A percentile compares a stretch with the other conserved stretches of the same genome.
Evolutionary conservation across 257 asterid genomes (phyloP).

Genomic region (Fraxinus cuspidata): DNA sequence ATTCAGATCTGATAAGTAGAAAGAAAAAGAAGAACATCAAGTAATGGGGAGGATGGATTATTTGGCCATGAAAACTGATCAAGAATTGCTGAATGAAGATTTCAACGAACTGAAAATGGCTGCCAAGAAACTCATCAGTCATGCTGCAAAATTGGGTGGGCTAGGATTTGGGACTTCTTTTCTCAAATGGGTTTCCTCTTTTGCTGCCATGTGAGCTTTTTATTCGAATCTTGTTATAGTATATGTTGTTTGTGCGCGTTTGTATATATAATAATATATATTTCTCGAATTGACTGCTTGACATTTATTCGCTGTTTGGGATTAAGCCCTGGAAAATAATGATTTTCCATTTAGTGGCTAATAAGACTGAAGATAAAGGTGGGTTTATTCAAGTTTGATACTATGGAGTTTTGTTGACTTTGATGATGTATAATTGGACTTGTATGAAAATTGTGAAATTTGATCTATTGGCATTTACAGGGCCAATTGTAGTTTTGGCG

Average conservation of each 20-base stretch:
- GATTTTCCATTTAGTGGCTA: too few relatives aligned
- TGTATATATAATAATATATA: too few relatives aligned
- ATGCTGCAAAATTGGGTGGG: conserved; percentile 59
- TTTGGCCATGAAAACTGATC: conserved; percentile 58
- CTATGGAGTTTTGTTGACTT: too few relatives aligned
- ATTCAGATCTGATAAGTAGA: not conserved
- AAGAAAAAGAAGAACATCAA: not conserved
- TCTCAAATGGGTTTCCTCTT: conserved; percentile 84
- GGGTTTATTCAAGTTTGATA: too few relatives aligned
- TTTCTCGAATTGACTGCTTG: not conserved
- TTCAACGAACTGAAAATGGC: conserved; percentile 65
- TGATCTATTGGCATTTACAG: not conserved
- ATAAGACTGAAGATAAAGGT: too few relatives aligned
- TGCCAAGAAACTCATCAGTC: conserved; percentile 58
- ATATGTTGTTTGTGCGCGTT: not conserved
- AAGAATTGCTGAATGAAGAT: conserved; percentile 60
- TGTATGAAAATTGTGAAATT: not conserved
- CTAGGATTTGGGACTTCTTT: conserved; percentile 68
- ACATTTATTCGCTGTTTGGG: not conserved
- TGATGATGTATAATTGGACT: not conserved
- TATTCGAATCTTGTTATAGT: not conserved
- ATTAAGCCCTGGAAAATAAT: too few relatives aligned
- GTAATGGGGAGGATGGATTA: conserved; percentile 68
- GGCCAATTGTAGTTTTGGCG: not conserved
- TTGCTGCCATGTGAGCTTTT: conserved; percentile 77